A percentile compares a stretch with the other conserved stretches of the same genome.
Evolutionary conservation across 768 basidiomycete species (phyloP).

Genomic region (Inosperma sp.): DNA sequence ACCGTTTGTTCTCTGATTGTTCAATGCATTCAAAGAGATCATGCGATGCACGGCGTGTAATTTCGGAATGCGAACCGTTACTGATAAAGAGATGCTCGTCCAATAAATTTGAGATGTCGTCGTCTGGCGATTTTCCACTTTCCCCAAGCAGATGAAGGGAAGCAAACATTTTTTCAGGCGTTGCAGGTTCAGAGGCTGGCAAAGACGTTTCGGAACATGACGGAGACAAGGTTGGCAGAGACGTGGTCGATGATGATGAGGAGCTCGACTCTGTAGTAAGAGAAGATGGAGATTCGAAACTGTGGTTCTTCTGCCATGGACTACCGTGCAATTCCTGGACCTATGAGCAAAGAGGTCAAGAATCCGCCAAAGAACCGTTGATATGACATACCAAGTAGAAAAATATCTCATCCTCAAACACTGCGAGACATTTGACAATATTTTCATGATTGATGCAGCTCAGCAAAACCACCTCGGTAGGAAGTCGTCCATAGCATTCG

Average conservation of each 20-base stretch:
- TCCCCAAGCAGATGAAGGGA: constrained; percentile 15
- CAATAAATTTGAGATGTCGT: constrained; percentile 17
- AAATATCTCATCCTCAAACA: constrained; percentile 79
- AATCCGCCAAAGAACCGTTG: not conserved
- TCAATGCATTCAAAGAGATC: constrained; percentile 97
- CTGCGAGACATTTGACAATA: constrained; percentile 77
- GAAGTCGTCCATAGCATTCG: constrained; percentile 56
- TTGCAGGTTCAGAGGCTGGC: constrained; percentile 25
- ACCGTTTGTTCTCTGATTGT: constrained; percentile 70
- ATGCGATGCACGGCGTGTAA: constrained; percentile 73
- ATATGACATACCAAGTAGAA: constrained; percentile 73
- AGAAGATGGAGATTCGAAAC: constrained; percentile 10
- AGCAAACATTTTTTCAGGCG: constrained; percentile 23
- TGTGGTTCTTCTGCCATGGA: constrained; percentile 64
- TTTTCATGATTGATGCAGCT: constrained; percentile 70
- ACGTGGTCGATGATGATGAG: constrained; percentile 32
- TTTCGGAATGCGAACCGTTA: constrained; percentile 34
- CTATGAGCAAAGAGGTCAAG: constrained; percentile 34
- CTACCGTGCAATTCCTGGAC: constrained; percentile 91
- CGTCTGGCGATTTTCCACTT: constrained; percentile 8
- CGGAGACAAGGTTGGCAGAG: constrained; percentile 50
- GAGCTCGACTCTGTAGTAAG: constrained; percentile 24
- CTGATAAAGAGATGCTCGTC: constrained; percentile 20
- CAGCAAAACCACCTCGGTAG: constrained; percentile 78
- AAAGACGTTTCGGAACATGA: constrained; percentile 30